Conservation (phyloP, 1,284 basidiomycete genomes). For the Cutaneotrichosporon sp. region DNA sequence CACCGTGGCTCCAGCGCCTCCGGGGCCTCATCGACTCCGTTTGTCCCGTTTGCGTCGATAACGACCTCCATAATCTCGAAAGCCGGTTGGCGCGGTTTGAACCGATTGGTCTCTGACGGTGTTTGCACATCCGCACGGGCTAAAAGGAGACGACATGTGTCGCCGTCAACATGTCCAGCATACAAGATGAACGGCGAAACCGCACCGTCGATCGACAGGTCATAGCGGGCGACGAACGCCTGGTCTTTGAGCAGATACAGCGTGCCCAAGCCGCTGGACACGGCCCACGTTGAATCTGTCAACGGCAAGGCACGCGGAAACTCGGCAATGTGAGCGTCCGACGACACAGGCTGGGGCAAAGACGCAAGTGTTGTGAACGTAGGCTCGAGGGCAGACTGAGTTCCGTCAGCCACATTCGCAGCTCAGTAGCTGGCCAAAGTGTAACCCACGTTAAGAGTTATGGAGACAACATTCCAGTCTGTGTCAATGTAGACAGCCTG, state of each 20-base stretch:
- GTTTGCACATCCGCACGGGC: conserved; percentile 14
- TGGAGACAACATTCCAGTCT: conserved; percentile 58
- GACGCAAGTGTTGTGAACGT: conserved; percentile 58
- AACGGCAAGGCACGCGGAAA: conserved; percentile 70
- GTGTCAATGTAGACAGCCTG: conserved; percentile 64
- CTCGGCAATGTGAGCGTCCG: conserved; percentile 54
- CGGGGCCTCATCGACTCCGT: conserved; percentile 23
- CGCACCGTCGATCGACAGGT: conserved; percentile 41
- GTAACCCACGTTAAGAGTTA: conserved; percentile 53
- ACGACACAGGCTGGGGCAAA: conserved; percentile 52
- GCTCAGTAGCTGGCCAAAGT: too few species aligned
- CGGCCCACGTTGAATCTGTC: conserved; percentile 53
- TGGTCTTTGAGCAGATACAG: conserved; percentile 55
- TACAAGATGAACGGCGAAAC: conserved; percentile 54
- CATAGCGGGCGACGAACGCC: conserved; percentile 55
- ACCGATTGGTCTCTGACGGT: conserved; percentile 8
- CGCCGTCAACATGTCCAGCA: conserved; percentile 18
- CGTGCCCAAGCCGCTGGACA: conserved; percentile 67
- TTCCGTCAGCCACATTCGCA: neutral
- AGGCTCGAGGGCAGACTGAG: conserved; percentile 55
- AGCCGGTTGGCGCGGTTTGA: conserved; percentile 14
- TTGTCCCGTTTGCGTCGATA: conserved; percentile 16
- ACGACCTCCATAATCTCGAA: conserved; percentile 39
- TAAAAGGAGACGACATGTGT: conserved; percentile 23
- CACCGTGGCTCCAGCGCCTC: conserved; percentile 54